Evolutionary conservation across 2,329 filamentous ascomycete species (phyloP).

Genomic region (Penicillium sumatraense): DNA sequence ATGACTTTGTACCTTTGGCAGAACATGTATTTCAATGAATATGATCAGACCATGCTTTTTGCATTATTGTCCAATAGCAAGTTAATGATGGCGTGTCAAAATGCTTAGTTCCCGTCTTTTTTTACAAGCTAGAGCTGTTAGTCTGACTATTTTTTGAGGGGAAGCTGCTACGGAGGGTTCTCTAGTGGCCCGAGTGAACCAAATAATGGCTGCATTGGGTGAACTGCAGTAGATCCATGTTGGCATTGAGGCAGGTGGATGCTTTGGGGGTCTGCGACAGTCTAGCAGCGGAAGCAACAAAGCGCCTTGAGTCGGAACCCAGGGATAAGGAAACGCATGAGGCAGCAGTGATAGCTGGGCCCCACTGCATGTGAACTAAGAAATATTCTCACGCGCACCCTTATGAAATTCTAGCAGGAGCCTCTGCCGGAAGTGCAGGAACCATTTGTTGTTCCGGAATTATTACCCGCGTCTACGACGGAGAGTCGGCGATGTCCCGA

Average conservation of each 20-base stretch:
- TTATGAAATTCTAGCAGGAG: background rate
- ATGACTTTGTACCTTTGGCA: no score
- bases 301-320: background rate
- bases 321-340: background rate
- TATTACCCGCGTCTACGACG: background rate
- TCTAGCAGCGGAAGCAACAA: background rate
- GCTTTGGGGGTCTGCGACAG: background rate
- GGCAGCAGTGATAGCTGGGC: background rate
- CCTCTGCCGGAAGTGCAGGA: background rate
- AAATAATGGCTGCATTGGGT: conserved; percentile 4
- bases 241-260: background rate
- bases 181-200: background rate
- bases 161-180: background rate
- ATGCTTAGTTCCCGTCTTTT: background rate
- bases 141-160: background rate
- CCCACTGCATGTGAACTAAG: background rate
- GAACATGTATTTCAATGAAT: background rate
- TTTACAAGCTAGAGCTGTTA: background rate
- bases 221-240: conserved; percentile 10
- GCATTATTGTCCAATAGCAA: background rate
- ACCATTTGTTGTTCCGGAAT: background rate
- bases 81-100: background rate
- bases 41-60: background rate
- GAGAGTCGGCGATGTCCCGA: background rate
- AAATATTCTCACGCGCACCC: background rate